phyloP scores from a whole-genome alignment of 345 rosid genomes.

The Hibiscus mutabilis region DNA sequence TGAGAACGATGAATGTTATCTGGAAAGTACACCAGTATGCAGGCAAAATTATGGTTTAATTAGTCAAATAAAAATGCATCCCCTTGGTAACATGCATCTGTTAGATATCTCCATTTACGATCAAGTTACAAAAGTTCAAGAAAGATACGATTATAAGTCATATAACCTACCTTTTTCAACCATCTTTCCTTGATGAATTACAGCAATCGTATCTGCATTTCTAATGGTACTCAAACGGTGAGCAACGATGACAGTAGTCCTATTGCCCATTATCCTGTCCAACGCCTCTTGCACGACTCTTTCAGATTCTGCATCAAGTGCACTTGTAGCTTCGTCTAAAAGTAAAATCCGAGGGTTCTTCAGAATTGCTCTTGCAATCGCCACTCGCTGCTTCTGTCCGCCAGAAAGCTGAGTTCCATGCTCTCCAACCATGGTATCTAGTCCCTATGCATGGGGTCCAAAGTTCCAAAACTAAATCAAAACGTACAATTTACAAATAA shows the following conservation, averaged over 20 bases:
- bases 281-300: conserved; percentile 77
- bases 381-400: background rate
- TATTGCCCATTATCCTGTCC: conserved; percentile 65
- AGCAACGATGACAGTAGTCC: conserved; percentile 77
- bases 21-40: no score
- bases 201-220: conserved; percentile 68
- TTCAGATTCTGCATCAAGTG: conserved; percentile 84
- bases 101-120: background rate
- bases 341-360: background rate
- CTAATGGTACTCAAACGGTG: conserved; percentile 76
- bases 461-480: background rate
- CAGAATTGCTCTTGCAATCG: background rate
- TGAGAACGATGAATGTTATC: background rate
- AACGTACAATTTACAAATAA: background rate
- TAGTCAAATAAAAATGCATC: background rate
- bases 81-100: background rate
- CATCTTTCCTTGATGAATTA: conserved; percentile 68
- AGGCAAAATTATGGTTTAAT: no score
- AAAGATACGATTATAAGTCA: background rate
- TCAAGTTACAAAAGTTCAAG: background rate
- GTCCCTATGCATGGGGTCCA: conserved; percentile 31
- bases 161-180: conserved; percentile 66
- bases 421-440: conserved; percentile 55
- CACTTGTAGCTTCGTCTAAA: conserved; percentile 61
- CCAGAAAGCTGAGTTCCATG: background rate